Percentiles rank a stretch among this genome's conserved stretches.
These are phyloP conservation scores for Chlorella sp. DNA, from an alignment of 139 green algal genomes.

Conservation along the genomic window DNA sequence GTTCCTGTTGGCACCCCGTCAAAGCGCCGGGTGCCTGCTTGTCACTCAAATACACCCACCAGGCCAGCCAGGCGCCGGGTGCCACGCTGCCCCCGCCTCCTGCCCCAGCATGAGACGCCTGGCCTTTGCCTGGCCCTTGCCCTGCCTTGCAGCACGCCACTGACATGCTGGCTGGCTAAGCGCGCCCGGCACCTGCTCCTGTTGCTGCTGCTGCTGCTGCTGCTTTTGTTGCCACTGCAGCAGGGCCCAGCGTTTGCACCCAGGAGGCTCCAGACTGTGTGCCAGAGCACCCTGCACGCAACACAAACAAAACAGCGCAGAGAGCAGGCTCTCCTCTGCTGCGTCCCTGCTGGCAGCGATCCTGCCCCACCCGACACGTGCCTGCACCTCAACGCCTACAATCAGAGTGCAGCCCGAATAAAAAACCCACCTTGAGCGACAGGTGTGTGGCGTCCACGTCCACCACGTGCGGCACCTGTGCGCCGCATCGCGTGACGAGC, in stretches of 20 bases:
- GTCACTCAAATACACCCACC: too few species aligned
- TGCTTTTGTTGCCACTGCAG: too few species aligned
- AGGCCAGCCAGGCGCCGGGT: slow-evolving; percentile 3
- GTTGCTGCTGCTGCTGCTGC: too few species aligned
- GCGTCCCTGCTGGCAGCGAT: background rate
- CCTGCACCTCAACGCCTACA: background rate
- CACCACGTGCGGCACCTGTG: background rate
- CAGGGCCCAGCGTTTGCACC: too few species aligned
- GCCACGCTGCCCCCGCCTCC: slow-evolving; percentile 25
- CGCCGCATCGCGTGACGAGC: background rate
- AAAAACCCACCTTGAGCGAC: background rate
- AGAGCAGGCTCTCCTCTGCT: background rate
- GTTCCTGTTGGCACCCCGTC: background rate
- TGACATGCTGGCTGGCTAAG: too few species aligned
- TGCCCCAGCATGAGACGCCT: slow-evolving; percentile 6
- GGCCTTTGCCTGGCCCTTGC: background rate
- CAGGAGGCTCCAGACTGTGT: background rate
- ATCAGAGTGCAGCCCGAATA: background rate
- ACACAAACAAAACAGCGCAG: background rate
- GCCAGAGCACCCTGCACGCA: background rate
- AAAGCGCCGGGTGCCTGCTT: background rate
- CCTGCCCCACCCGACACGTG: background rate
- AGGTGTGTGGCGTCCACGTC: background rate
- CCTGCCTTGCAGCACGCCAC: background rate
- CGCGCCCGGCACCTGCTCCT: background rate